Conservation (phyloP, 2,329 filamentous ascomycete genomes). For the Cadophora luteo-olivacea region DNA sequence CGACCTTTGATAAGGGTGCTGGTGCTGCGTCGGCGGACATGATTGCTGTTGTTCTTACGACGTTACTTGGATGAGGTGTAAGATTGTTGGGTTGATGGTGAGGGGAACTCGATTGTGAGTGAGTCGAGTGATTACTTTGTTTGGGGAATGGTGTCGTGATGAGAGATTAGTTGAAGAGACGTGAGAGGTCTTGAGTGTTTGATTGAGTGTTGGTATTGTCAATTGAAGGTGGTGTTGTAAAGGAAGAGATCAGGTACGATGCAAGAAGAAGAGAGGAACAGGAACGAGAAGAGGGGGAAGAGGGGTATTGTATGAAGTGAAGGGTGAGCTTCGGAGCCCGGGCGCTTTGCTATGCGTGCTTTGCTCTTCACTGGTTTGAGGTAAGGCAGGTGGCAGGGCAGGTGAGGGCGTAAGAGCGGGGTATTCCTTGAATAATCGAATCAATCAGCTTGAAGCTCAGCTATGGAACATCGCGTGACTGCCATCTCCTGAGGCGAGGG, state of each 20-base stretch:
- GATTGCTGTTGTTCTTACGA: conserved; percentile 43
- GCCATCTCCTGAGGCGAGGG: neutral
- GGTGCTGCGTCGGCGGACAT: conserved; percentile 58
- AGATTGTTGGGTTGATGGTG: conserved; percentile 23
- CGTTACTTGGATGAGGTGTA: conserved; percentile 19
- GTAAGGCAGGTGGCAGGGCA: neutral
- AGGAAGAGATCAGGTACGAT: conserved; percentile 37
- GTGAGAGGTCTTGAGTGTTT: neutral
- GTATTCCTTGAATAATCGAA: conserved; percentile 6
- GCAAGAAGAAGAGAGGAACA: conserved; percentile 23
- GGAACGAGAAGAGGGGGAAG: conserved; percentile 18
- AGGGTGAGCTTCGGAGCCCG: conserved; percentile 6
- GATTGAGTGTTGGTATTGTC: neutral
- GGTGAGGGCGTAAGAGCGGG: conserved; percentile 16
- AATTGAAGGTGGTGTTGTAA: conserved; percentile 18
- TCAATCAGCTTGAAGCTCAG: conserved; percentile 16
- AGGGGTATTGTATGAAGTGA: conserved; percentile 12
- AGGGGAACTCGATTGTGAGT: neutral
- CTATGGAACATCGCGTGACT: conserved; percentile 9
- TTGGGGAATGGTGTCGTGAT: conserved; percentile 7
- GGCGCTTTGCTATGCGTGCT: neutral
- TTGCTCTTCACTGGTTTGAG: neutral
- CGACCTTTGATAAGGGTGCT: conserved; percentile 79
- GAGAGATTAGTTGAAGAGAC: neutral
- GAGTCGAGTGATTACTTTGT: conserved; percentile 11